Evolutionary conservation across 1,139 yeast species (phyloP).

Genomic region (Candida sanyaensis): DNA sequence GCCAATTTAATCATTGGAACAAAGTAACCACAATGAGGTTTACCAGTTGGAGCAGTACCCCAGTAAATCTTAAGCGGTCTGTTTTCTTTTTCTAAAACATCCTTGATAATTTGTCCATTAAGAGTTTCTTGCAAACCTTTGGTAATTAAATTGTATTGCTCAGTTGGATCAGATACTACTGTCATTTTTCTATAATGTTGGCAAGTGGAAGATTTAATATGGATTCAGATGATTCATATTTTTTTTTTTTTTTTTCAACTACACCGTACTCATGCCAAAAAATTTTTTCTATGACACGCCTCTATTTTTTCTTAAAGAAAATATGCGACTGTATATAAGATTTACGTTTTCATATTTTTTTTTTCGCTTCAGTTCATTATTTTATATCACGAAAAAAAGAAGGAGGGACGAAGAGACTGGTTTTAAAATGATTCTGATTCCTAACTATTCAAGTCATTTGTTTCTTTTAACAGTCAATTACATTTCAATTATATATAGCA

Average conservation of each 20-base stretch:
- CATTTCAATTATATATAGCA: too few species aligned
- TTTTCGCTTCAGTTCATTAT: not conserved
- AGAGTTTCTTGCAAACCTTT: slow-evolving; percentile 89
- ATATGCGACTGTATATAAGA: not conserved
- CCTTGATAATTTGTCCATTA: slow-evolving; percentile 84
- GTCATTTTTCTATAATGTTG: not conserved
- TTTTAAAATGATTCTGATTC: too few species aligned
- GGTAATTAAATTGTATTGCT: slow-evolving; percentile 77
- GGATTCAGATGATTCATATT: not conserved
- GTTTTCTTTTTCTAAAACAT: slow-evolving; percentile 76
- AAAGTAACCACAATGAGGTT: slow-evolving; percentile 97
- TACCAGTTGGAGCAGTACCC: slow-evolving; percentile 87
- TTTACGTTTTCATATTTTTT: not conserved
- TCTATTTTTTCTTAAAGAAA: not conserved
- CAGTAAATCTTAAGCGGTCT: slow-evolving; percentile 88
- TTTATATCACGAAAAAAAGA: too few species aligned
- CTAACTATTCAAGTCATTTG: too few species aligned
- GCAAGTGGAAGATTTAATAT: not conserved
- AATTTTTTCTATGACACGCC: not conserved
- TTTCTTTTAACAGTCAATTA: too few species aligned
- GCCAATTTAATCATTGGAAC: slow-evolving; percentile 98
- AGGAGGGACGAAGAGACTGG: too few species aligned
- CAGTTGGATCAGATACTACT: slow-evolving; percentile 41
- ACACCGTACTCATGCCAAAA: not conserved
- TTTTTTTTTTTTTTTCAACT: not conserved